Base-by-base conservation (phyloP, 345 rosid genomes). In the Gossypioides kirkii region DNA sequence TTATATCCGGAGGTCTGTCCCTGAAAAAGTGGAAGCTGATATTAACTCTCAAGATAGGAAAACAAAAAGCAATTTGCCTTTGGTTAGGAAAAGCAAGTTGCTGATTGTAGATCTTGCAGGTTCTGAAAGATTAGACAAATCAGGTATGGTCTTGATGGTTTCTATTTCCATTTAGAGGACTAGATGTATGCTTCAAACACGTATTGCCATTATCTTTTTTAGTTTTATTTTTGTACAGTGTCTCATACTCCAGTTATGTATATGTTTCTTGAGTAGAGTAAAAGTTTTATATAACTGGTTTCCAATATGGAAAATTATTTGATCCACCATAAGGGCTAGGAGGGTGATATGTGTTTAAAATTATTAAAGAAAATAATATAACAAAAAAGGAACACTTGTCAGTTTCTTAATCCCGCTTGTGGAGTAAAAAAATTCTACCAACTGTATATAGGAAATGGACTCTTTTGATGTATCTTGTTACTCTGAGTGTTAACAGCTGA, bases 51-150 rank as follows among this genome's bases (percentile, higher is more conserved):
- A 71, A 45, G 82, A 73, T 53, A 75, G 69, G 56, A 79, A 59
- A 32, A 47, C 68, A 47, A 78, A 64, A 55, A 64, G 76, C 75
- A 80, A 86, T 56, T 81, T 87, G 49, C 77, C 78, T 61, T 54
- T 71, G 66, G 85, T 91, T 74, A 82, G 93, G 87, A 94, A 87
- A 86, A 91, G 97, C 93, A 94, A 94, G 81, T 84, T 94, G 81
- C 82, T 94, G 77, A 87, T 94, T 43, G 95, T 91, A 78, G 98
- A 94, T 87, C 98, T 94, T 79, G 97, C 97, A 25, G 98, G 97
- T 72, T 94, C 97, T 52, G 98, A 94, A 86, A 89, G 98, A 82
- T 59, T 94, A 62, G 94, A 90, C 82, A 94, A 91, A 88, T 91
- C 97, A 78, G 98, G 98, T 91, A 74, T 65, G 80, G 63, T 43